phyloP scores from a whole-genome alignment of 768 basidiomycete genomes.

The Xerocomus potaroensis region DNA sequence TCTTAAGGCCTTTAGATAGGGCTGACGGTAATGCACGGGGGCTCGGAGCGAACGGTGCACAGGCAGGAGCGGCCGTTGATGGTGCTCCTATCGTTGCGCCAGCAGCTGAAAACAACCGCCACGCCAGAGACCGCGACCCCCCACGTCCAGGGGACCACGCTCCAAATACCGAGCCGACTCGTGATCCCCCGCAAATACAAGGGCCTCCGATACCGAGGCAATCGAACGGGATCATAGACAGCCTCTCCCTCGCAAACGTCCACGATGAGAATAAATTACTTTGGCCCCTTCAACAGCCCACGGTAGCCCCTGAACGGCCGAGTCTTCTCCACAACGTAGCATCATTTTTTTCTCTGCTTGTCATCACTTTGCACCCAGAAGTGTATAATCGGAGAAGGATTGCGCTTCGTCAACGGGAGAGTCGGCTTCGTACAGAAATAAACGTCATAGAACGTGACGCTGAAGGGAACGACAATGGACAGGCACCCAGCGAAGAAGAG shows the following conservation, averaged over 20 bases:
- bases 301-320: constrained; percentile 36
- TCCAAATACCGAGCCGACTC: constrained; percentile 15
- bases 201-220: constrained; percentile 30
- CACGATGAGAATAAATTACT: constrained; percentile 47
- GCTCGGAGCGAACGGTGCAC: constrained; percentile 19
- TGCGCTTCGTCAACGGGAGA: constrained; percentile 59
- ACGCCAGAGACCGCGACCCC: constrained; percentile 14
- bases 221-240: constrained; percentile 40
- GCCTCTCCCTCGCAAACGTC: constrained; percentile 55
- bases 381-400: constrained; percentile 65
- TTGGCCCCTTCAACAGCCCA: constrained; percentile 33
- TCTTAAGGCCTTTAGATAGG: constrained; percentile 37
- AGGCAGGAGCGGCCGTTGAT: constrained; percentile 14
- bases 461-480: constrained; percentile 27
- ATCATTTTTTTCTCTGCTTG: constrained; percentile 53
- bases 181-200: constrained; percentile 17
- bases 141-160: constrained; percentile 10
- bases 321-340: constrained; percentile 44
- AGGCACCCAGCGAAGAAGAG: constrained; percentile 32
- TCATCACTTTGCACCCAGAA: constrained; percentile 66
- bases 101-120: constrained; percentile 13
- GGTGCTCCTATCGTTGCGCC: constrained; percentile 24
- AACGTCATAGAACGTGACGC: constrained; percentile 32
- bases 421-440: constrained; percentile 62
- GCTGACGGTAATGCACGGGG: constrained; percentile 24